Percentiles rank a stretch among this genome's conserved stretches.
Conservation (phyloP, 73 alveolate species). For the Paramecium octaurelia region DNA sequence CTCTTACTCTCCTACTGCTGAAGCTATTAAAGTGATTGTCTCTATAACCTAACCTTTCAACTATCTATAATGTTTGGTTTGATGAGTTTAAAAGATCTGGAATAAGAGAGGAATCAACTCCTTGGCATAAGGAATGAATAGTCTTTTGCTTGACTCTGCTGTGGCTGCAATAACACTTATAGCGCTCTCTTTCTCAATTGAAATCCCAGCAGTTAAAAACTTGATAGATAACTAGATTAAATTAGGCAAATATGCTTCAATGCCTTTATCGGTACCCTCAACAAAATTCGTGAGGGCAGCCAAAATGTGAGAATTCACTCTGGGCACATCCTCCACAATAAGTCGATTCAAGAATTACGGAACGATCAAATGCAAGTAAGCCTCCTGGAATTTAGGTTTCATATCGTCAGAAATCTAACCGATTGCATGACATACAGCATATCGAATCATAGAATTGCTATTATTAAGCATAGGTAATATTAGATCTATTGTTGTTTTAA, state of each 20-base stretch:
- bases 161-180: slow-evolving; percentile 80
- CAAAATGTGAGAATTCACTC: slow-evolving; percentile 85
- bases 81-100: slow-evolving; percentile 54
- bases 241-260: slow-evolving; percentile 61
- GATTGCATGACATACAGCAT: slow-evolving; percentile 93
- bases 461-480: slow-evolving; percentile 68
- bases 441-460: slow-evolving; percentile 87
- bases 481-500: slow-evolving; percentile 73
- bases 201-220: slow-evolving; percentile 41
- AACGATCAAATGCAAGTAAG: slow-evolving; percentile 78
- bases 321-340: slow-evolving; percentile 71
- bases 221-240: slow-evolving; percentile 22
- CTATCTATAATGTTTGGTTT: slow-evolving; percentile 69
- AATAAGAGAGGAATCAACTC: slow-evolving; percentile 64
- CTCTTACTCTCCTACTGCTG: slow-evolving; percentile 75
- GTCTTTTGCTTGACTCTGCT: slow-evolving; percentile 77
- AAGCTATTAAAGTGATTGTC: slow-evolving; percentile 71
- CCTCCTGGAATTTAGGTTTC: slow-evolving; percentile 85
- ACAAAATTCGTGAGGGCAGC: slow-evolving; percentile 88
- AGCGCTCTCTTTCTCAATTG: slow-evolving; percentile 80
- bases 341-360: slow-evolving; percentile 68
- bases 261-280: slow-evolving; percentile 71
- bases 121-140: slow-evolving; percentile 70
- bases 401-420: slow-evolving; percentile 91
- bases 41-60: slow-evolving; percentile 87